These are phyloP conservation scores for Hygrocybe punicea DNA, from an alignment of 768 basidiomycete species.

Conservation along the genomic window DNA sequence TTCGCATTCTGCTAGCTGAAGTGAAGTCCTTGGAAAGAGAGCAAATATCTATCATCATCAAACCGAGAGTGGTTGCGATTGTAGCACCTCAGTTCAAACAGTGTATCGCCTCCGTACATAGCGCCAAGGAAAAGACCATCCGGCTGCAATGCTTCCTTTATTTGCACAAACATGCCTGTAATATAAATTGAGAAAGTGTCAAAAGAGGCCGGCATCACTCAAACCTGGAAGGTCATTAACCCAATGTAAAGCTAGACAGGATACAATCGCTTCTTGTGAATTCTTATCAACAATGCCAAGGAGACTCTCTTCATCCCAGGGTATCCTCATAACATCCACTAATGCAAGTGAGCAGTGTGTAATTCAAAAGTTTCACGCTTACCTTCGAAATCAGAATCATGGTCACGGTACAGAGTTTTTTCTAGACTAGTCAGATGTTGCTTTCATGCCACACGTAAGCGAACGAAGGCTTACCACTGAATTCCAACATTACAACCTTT, in stretches of 20 bases:
- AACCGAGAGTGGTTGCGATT: neutral
- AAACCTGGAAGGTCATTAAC: constrained; percentile 93
- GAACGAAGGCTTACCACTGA: constrained; percentile 58
- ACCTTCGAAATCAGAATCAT: constrained; percentile 81
- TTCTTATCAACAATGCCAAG: constrained; percentile 60
- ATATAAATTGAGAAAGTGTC: neutral
- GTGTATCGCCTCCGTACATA: constrained; percentile 91
- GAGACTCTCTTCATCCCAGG: constrained; percentile 81
- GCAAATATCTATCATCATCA: neutral
- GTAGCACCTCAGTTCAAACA: constrained; percentile 81
- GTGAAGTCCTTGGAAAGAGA: constrained; percentile 60
- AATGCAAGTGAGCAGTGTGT: constrained; percentile 7
- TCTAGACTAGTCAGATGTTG: constrained; percentile 27
- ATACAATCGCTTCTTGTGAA: constrained; percentile 89
- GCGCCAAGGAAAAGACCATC: constrained; percentile 95
- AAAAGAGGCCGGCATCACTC: constrained; percentile 15
- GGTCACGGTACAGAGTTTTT: constrained; percentile 68
- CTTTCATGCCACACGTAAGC: neutral
- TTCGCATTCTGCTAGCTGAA: constrained; percentile 92
- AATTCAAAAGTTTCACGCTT: constrained; percentile 1
- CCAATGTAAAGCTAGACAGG: constrained; percentile 93
- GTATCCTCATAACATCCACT: constrained; percentile 78
- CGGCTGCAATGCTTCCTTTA: constrained; percentile 76
- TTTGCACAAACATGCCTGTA: constrained; percentile 79
- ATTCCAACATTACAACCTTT: constrained; percentile 82